A percentile compares a stretch with the other conserved stretches of the same genome.
Conservation (phyloP, 495 filamentous ascomycete species). For the Penicillium turbatum region DNA sequence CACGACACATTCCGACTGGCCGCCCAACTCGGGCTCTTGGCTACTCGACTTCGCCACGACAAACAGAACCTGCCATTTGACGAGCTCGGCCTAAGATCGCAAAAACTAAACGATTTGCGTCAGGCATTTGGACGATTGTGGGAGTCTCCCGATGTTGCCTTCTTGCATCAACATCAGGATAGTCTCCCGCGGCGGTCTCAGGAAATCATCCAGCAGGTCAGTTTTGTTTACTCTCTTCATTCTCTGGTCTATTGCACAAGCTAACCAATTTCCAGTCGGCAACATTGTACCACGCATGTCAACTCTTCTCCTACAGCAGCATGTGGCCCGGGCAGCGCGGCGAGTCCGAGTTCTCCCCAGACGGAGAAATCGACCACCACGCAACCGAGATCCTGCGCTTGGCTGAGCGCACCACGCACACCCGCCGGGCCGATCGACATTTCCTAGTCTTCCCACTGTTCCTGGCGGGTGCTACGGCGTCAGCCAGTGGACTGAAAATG, state of each 20-base stretch:
- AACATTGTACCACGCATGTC: conserved; percentile 46
- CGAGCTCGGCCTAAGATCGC: conserved; percentile 17
- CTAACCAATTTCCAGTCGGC: conserved; percentile 30
- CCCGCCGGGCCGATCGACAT: conserved; percentile 35
- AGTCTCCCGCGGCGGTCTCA: conserved; percentile 38
- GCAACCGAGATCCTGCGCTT: conserved; percentile 43
- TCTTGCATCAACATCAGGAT: conserved; percentile 34
- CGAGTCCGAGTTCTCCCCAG: conserved; percentile 26
- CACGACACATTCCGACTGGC: conserved; percentile 41
- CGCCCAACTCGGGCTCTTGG: conserved; percentile 40
- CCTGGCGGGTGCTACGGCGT: conserved; percentile 48
- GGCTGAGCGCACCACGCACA: conserved; percentile 29
- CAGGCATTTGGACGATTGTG: conserved; percentile 40
- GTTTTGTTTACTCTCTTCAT: conserved; percentile 5
- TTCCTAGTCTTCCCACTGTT: conserved; percentile 56
- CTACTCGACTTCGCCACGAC: conserved; percentile 32
- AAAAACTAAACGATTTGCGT: conserved; percentile 31
- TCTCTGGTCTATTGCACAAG: no score
- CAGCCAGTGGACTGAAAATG: conserved; percentile 41
- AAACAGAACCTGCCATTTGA: conserved; percentile 15
- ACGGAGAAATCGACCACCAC: conserved; percentile 42
- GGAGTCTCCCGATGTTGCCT: conserved; percentile 35
- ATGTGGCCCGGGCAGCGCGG: conserved; percentile 47
- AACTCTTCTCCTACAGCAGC: conserved; percentile 49
- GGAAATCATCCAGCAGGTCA: conserved; percentile 47